Base-by-base conservation (phyloP, 306 rosid species). In the Cicer cuneatum region DNA sequence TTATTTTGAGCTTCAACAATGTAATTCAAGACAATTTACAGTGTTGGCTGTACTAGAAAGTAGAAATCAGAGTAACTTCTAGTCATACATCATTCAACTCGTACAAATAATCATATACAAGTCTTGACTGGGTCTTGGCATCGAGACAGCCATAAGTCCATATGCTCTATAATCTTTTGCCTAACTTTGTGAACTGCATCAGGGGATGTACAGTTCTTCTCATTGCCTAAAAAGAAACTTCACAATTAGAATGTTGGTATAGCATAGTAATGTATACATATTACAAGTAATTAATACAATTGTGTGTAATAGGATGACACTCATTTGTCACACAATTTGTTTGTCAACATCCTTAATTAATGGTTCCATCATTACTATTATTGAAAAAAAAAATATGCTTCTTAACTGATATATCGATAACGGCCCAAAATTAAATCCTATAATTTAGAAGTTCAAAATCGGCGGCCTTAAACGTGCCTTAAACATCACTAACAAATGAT, bases 71-170 rank as follows among this genome's bases (percentile, higher is more conserved):
- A 63, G 37, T 10, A 24, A 39, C 60, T 66, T 66, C 19, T 80
- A 42, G 64, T 54, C 59, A 9, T 51, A 12, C 48, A 53, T 72
- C 9, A 14, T 47, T 12, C 59, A 21, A 24, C 33, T 68, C 14
- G 18, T 47, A 42, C 64, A 61, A 16, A 67, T 8, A 61, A 56
- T 84, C 78, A 90, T 33, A 84, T 72, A 49, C 53, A 80, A 10
- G 21, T 69, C 78, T 82, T 63, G 45, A 80, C 77, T 1, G 63
- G 5, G 73, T 66, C 78, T 33, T 79, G 75, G 71, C 97, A 93
- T 80, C 87, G 75, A n/a, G 97, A 90, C 56, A 93, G 77, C 98
- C 98, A 93, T 72, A 93, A 60, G 76, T 93, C 96, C 47, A 93
- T 83, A 69, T 90, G 81, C 37, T 87, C 93, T 53, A 83, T 77